Base-by-base conservation (phyloP, 1,139 yeast genomes). In the Yamadazyma sp. region DNA sequence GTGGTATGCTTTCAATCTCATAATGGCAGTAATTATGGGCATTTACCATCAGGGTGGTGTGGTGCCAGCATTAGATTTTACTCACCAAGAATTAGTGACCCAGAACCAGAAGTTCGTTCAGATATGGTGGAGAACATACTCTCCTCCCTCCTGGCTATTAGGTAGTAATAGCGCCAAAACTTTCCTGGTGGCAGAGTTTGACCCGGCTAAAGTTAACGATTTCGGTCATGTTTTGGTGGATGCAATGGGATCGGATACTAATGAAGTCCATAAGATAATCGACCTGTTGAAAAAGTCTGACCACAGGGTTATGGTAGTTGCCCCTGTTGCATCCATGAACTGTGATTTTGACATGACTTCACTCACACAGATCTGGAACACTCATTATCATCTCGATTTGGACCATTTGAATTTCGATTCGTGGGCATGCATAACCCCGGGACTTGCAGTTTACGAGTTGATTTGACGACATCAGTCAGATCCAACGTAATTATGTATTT, bases 81-180 rank as follows among this genome's bases (percentile, higher is more conserved):
- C 71, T 21, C 56, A 63, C 33, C 29, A 38, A 7, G 20, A 39
- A 2, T 25, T 33, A 3, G 36, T 38, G 3, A 13, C 33, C 16
- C 30, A 37, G 15, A 24, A 38, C 8, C 33, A 38, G 17, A 36
- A 29, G 2, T 49, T 54, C 3, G 49, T 76, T 0, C 78, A 82
- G 28, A 54, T 88, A 2, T 92, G 95, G 92, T 92, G 97, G 97
- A 81, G 90, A 56, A 88, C 97, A 0, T 92, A 90, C 53, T 76
- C 89, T 1, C 97, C 97, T 0, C 97, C 98, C 0, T 74, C 87
- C 3, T 90, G 96, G 95, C 56, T 90, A 41, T 62, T 87, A 34
- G 86, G 84, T 2, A 67, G 66, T 36, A 29, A 34, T 0, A 30
- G 47, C 0, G 39, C 48, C 18, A 38, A 52, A 0, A 53, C 56